Evolutionary conservation across 2,329 filamentous ascomycete genomes (phyloP).

Genomic region (Beauveria australis): DNA sequence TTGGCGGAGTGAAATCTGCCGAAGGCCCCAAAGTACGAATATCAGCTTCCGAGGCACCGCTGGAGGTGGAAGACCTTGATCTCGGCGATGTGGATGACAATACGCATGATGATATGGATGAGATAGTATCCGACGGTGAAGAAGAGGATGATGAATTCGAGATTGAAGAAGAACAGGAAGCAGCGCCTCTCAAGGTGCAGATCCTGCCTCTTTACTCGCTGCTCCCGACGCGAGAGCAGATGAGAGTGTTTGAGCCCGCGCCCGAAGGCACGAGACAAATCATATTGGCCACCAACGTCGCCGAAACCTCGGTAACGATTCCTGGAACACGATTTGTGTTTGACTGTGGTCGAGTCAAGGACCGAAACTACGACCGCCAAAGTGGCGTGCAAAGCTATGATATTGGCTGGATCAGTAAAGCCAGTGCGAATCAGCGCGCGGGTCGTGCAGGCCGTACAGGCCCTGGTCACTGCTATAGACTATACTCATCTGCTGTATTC

Average conservation of each 20-base stretch:
- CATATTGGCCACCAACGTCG: slow-evolving; percentile 90
- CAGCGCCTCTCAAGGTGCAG: slow-evolving; percentile 66
- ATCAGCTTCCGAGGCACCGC: slow-evolving; percentile 65
- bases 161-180: slow-evolving; percentile 52
- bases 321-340: slow-evolving; percentile 94
- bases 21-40: slow-evolving; percentile 63
- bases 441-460: slow-evolving; percentile 94
- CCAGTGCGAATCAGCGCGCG: slow-evolving; percentile 82
- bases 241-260: slow-evolving; percentile 78
- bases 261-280: slow-evolving; percentile 79
- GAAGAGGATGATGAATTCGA: slow-evolving; percentile 60
- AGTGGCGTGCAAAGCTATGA: slow-evolving; percentile 95
- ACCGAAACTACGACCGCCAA: slow-evolving; percentile 76
- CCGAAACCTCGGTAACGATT: slow-evolving; percentile 94
- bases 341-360: slow-evolving; percentile 86
- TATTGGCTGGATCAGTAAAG: slow-evolving; percentile 95
- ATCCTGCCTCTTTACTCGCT: slow-evolving; percentile 92
- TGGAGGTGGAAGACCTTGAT: slow-evolving; percentile 83
- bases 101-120: slow-evolving; percentile 52
- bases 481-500: slow-evolving; percentile 92
- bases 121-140: slow-evolving; percentile 47
- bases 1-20: slow-evolving; percentile 49
- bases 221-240: slow-evolving; percentile 80
- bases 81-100: slow-evolving; percentile 63
- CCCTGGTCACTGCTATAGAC: slow-evolving; percentile 87